phyloP scores from a whole-genome alignment of 805 yeast species.

The Schwanniomyces vanrijiae region DNA sequence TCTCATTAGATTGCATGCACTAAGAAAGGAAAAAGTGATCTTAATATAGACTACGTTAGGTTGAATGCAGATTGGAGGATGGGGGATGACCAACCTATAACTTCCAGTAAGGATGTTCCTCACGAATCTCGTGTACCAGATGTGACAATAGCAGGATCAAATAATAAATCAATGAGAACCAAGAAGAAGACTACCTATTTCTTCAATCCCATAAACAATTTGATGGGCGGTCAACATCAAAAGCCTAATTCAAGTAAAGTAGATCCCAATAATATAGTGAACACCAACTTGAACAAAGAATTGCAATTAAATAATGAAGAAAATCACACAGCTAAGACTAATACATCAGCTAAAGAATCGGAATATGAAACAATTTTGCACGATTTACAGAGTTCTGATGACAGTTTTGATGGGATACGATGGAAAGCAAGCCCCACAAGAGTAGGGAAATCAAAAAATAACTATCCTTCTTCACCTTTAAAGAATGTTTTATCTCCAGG shows the following conservation, averaged over 20 bases:
- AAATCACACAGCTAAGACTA: too few relatives aligned
- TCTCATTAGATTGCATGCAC: background rate
- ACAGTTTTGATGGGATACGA: conserved; percentile 43
- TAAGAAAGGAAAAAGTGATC: background rate
- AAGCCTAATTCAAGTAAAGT: background rate
- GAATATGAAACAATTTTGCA: conserved; percentile 10
- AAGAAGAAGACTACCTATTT: conserved; percentile 28
- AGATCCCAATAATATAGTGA: background rate
- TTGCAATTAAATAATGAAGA: background rate
- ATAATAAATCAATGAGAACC: background rate
- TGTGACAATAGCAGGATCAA: background rate
- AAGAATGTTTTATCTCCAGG: conserved; percentile 18
- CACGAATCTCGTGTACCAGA: background rate
- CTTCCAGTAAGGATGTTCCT: background rate
- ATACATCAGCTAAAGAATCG: conserved; percentile 3
- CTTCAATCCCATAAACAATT: conserved; percentile 34
- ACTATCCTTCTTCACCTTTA: conserved; percentile 45
- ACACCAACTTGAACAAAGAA: background rate
- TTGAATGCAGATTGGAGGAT: background rate
- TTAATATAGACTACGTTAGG: background rate
- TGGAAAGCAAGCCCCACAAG: conserved; percentile 43
- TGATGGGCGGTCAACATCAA: conserved; percentile 11
- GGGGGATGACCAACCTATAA: background rate
- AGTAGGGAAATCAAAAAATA: conserved; percentile 5
- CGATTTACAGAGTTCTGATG: conserved; percentile 40